phyloP scores from a whole-genome alignment of 169 alveolate genomes.

The Babesia sp. region DNA sequence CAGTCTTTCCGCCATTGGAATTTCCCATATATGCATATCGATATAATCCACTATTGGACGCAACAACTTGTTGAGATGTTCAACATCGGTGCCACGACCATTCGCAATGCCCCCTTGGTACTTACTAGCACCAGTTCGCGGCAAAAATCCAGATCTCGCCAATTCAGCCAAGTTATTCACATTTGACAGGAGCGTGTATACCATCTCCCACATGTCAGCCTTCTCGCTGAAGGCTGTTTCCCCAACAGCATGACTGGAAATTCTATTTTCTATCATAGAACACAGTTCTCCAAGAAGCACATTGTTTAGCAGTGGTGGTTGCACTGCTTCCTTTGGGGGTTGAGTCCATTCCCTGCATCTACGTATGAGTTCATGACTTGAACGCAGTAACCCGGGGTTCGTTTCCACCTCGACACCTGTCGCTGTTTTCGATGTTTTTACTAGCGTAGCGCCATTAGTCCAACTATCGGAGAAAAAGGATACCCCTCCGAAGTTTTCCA shows the following conservation, averaged over 20 bases:
- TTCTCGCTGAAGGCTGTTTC: background rate
- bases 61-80: background rate
- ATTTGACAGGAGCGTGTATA: background rate
- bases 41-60: background rate
- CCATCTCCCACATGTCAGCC: conserved; percentile 7
- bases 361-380: background rate
- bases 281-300: conserved; percentile 18
- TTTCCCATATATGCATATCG: background rate
- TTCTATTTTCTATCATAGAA: background rate
- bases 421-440: conserved; percentile 2
- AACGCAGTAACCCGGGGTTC: background rate
- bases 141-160: background rate
- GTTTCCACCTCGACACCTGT: background rate
- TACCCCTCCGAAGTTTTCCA: background rate
- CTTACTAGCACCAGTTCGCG: background rate
- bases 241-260: background rate
- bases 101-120: background rate
- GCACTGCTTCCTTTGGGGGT: background rate
- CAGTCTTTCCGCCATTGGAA: background rate
- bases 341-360: background rate
- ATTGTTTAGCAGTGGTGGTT: background rate
- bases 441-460: background rate
- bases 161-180: background rate
- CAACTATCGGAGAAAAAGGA: background rate
- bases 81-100: background rate